Evolutionary conservation across 257 asterid genomes (phyloP).

Genomic region (Solanum acaule): DNA sequence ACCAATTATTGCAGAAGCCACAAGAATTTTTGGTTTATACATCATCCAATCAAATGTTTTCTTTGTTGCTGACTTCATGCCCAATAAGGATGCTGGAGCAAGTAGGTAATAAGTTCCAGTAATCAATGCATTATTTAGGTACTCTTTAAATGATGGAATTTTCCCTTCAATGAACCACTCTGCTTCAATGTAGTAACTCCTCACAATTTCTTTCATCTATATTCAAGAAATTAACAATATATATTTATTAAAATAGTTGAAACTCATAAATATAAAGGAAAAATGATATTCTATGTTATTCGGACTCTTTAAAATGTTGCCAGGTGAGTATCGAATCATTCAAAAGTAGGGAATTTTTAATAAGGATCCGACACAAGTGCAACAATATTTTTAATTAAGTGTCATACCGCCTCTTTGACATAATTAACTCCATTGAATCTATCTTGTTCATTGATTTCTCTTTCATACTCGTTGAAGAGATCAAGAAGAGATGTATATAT

Average conservation of each 20-base stretch:
- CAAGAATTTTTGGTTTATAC: background rate
- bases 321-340: too few relatives aligned
- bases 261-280: background rate
- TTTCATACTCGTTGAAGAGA: background rate
- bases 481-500: background rate
- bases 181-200: slow-evolving; percentile 21
- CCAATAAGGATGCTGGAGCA: slow-evolving; percentile 27
- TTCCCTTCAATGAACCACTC: slow-evolving; percentile 38
- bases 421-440: background rate
- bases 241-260: background rate
- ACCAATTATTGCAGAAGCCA: slow-evolving; percentile 1
- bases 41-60: slow-evolving; percentile 4
- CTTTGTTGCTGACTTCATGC: background rate
- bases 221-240: background rate
- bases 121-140: slow-evolving; percentile 21
- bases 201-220: background rate
- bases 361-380: too few relatives aligned
- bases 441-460: background rate
- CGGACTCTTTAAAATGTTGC: too few relatives aligned
- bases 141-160: slow-evolving; percentile 37
- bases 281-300: background rate
- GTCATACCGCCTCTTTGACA: background rate
- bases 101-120: slow-evolving; percentile 31
- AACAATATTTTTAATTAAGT: too few relatives aligned
- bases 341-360: too few relatives aligned